These are phyloP conservation scores for sorghum (Sorghum bicolor) DNA, from an alignment of 176 grass and related monocot species.

Conservation along the genomic window DNA sequence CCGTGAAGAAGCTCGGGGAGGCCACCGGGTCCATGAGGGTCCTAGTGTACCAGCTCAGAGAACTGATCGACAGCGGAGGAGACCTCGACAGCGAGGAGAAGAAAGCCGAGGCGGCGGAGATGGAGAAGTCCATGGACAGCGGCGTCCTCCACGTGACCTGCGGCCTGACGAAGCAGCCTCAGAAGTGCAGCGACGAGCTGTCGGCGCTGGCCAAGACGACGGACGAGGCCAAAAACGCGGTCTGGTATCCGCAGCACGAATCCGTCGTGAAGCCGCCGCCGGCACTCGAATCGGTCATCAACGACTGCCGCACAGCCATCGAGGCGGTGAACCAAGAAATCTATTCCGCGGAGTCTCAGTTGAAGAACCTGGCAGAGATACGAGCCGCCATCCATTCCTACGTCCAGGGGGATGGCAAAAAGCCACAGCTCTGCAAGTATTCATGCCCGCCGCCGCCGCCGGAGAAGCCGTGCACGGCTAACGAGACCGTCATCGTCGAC, in stretches of 20 bases:
- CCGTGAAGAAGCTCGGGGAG: neutral
- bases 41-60: neutral
- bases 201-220: neutral
- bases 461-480: neutral
- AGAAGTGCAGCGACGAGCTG: neutral
- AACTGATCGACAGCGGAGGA: neutral
- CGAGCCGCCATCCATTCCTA: neutral
- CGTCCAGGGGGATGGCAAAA: too few species aligned
- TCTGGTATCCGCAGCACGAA: too few species aligned
- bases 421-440: neutral
- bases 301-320: accelerated
- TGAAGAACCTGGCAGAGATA: neutral
- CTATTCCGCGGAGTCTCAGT: neutral
- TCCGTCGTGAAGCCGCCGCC: neutral
- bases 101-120: neutral
- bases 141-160: neutral
- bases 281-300: neutral
- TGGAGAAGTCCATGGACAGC: neutral
- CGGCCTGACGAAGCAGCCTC: neutral
- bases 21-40: neutral
- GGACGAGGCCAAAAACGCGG: too few species aligned
- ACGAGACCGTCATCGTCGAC: neutral
- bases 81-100: too few species aligned
- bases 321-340: neutral
- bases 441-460: neutral